phyloP scores from a whole-genome alignment of 2,329 filamentous ascomycete species.

The Pyrenophora teres region DNA sequence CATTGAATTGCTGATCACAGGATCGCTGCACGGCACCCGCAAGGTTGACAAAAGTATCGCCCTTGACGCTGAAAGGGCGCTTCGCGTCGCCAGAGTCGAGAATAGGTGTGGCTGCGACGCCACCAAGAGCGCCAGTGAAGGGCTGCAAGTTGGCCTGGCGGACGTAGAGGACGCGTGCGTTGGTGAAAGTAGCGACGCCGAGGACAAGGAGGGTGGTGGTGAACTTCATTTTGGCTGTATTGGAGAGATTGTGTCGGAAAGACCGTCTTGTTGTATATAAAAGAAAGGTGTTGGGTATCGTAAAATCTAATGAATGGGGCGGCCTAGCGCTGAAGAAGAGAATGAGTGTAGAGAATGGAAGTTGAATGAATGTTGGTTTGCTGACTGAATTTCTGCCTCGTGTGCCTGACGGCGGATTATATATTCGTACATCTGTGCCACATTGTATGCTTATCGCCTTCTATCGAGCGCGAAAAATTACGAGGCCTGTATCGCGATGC shows the following conservation, averaged over 20 bases:
- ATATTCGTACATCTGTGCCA: not conserved
- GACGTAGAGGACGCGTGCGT: slow-evolving; percentile 25
- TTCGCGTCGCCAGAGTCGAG: slow-evolving; percentile 56
- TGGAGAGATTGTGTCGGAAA: not conserved
- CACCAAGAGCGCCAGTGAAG: slow-evolving; percentile 57
- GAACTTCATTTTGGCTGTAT: slow-evolving; percentile 32
- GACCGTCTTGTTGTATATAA: not conserved
- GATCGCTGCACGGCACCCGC: slow-evolving; percentile 62
- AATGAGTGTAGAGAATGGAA: slow-evolving; percentile 7
- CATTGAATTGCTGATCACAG: slow-evolving; percentile 68
- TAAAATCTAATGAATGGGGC: slow-evolving; percentile 19
- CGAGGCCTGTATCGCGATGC: slow-evolving; percentile 20
- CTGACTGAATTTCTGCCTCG: slow-evolving; percentile 2
- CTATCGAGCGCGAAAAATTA: slow-evolving; percentile 5
- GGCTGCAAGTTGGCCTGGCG: slow-evolving; percentile 39
- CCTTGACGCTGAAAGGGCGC: slow-evolving; percentile 41
- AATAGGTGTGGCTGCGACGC: slow-evolving; percentile 59
- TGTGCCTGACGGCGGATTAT: not conserved
- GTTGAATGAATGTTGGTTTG: slow-evolving; percentile 1
- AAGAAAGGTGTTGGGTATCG: slow-evolving; percentile 4
- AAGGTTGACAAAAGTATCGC: slow-evolving; percentile 58
- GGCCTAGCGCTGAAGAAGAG: slow-evolving; percentile 31
- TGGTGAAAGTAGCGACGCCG: slow-evolving; percentile 21
- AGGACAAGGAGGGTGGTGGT: slow-evolving; percentile 23
- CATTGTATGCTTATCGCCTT: not conserved